Evolutionary conservation across 2,329 filamentous ascomycete genomes (phyloP).

Genomic region (Berkeleyomyces rouxiae): DNA sequence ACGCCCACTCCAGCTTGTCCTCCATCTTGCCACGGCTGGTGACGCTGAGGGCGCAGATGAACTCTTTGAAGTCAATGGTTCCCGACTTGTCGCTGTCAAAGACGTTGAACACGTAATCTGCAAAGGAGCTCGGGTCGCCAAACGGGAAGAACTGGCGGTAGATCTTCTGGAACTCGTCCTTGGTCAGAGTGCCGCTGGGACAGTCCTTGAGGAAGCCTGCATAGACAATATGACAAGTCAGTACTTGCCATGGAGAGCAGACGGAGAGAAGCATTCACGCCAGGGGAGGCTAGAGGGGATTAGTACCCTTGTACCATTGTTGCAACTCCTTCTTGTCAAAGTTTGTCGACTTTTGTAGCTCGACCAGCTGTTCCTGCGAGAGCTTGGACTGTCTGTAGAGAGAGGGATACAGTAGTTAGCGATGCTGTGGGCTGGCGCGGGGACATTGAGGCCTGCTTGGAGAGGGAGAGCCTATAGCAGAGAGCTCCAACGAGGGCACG

Average conservation of each 20-base stretch:
- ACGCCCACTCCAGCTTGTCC: constrained; percentile 98
- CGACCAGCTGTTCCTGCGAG: constrained; percentile 84
- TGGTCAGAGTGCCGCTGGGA: constrained; percentile 88
- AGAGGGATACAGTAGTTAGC: too few relatives aligned
- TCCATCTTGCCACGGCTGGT: constrained; percentile 98
- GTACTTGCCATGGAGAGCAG: neutral
- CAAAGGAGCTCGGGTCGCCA: constrained; percentile 90
- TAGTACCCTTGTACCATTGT: constrained; percentile 97
- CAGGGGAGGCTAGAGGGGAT: constrained; percentile 13
- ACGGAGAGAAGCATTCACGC: neutral
- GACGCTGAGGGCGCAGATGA: constrained; percentile 94
- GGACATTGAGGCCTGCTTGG: neutral
- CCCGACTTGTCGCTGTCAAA: constrained; percentile 96
- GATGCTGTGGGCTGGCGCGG: too few relatives aligned
- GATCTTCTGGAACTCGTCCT: constrained; percentile 98
- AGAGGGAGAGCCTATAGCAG: too few relatives aligned
- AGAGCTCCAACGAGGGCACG: too few relatives aligned
- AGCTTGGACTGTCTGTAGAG: constrained; percentile 81
- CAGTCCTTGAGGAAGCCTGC: constrained; percentile 96
- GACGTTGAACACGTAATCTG: constrained; percentile 98
- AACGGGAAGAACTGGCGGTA: constrained; percentile 99
- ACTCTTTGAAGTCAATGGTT: constrained; percentile 98
- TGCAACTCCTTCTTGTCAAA: constrained; percentile 99
- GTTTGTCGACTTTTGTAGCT: constrained; percentile 92
- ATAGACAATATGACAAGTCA: neutral